Base-by-base conservation (phyloP, 2,329 filamentous ascomycete genomes). In the Thyridium curvatum region DNA sequence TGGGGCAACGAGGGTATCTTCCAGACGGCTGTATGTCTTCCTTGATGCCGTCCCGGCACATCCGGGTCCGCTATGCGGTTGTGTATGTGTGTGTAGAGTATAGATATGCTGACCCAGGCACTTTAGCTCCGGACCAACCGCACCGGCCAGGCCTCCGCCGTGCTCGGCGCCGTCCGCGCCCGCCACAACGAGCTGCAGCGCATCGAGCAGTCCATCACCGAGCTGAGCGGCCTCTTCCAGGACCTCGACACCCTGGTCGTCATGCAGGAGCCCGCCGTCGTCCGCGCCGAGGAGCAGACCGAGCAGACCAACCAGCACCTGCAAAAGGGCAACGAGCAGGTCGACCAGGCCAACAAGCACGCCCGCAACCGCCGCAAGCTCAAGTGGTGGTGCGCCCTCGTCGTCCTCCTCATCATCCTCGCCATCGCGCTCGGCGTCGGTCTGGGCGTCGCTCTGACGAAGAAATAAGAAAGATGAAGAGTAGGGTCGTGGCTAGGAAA, bases 171-270 rank as follows among this genome's bases (percentile, higher is more conserved):
- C 46, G 86, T 91, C 30, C 83, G 84, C 48, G 85, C 84, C 30
- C 84, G 86, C 40, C 86, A 91, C 69, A 86, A 85, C 56, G 86
- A 91, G 64, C 81, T 91, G 46, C 77, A 86, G 64, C 79, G 78
- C 60, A 91, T 93, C 50, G 85, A 91, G 62, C 72, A 77, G 56
- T 88, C 84, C 6, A 72, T 91, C 47, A 66, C 68, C 29, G 83
- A 91, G 58, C 74, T 91, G 32, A 72, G 78, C 18, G 58, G 72
- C 35, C 72, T 91, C 51, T 89, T 88, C 68, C 69, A 81, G 48
- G 80, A 90, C 53, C 77, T 93, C 45, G 83, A 84, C 42, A 78
- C 84, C 50, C 69, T 84, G 43, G 79, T 91, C 42, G 77, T 86
- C 50, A 72, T 82, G 52, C 85, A 91, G 55, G 84, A 88, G 42